phyloP scores from a whole-genome alignment of 192 early-diverging fungal species.

The Neocallimastix lanati region DNA sequence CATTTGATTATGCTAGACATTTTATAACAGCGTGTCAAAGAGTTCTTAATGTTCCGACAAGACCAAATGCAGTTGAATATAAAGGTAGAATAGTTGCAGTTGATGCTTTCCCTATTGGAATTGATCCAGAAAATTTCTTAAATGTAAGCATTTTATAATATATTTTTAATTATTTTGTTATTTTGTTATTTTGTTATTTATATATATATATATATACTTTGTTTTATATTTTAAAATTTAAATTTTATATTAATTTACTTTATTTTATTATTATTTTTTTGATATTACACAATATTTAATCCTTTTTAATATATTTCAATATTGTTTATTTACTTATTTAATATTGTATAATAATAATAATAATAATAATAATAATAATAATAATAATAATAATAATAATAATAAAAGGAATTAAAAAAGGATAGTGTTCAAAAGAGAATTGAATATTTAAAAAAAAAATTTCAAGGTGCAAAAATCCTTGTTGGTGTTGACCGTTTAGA shows the following conservation, averaged over 20 bases:
- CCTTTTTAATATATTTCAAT: too few species aligned
- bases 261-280: too few species aligned
- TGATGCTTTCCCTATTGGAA: constrained; percentile 97
- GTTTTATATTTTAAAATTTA: too few species aligned
- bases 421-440: constrained; percentile 20
- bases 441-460: constrained; percentile 14
- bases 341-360: too few species aligned
- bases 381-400: too few species aligned
- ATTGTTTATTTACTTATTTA: too few species aligned
- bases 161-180: too few species aligned
- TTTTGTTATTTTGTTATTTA: too few species aligned
- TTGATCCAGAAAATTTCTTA: constrained; percentile 84
- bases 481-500: constrained; percentile 38
- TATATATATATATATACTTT: too few species aligned
- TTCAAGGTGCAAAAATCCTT: constrained; percentile 20
- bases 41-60: constrained; percentile 79
- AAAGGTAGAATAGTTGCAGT: constrained; percentile 86
- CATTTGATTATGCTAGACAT: constrained; percentile 69
- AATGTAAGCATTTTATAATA: background rate
- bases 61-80: constrained; percentile 83
- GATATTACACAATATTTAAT: too few species aligned
- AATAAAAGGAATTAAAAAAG: background rate
- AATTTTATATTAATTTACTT: too few species aligned
- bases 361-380: too few species aligned
- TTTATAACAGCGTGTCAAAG: constrained; percentile 92